phyloP scores from a whole-genome alignment of 2,329 filamentous ascomycete species.

The Alternaria consortialis region DNA sequence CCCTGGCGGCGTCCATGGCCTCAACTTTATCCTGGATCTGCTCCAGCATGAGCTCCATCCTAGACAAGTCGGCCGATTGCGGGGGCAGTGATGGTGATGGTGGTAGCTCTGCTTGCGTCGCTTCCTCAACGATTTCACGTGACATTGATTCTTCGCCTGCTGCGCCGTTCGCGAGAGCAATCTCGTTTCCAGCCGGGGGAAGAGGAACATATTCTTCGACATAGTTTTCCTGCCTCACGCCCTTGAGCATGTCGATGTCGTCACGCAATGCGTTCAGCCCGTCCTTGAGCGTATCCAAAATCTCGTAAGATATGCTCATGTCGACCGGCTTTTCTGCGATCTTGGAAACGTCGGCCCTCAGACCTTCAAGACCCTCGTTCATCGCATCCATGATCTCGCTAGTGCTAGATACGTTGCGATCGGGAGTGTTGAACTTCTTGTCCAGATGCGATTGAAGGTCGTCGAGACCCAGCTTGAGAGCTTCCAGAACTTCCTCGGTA shows the following conservation, averaged over 20 bases:
- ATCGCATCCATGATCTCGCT: constrained; percentile 69
- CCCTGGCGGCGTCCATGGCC: constrained; percentile 68
- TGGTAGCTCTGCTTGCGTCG: constrained; percentile 50
- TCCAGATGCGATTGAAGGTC: constrained; percentile 60
- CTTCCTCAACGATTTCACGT: constrained; percentile 39
- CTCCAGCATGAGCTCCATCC: constrained; percentile 82
- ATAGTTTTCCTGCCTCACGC: constrained; percentile 45
- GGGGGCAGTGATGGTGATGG: constrained; percentile 53
- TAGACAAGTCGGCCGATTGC: constrained; percentile 71
- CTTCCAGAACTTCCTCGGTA: constrained; percentile 60
- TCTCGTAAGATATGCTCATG: constrained; percentile 86
- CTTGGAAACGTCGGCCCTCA: constrained; percentile 78
- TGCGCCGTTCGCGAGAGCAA: constrained; percentile 61
- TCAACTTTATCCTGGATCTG: constrained; percentile 88
- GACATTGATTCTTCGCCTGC: constrained; percentile 53
- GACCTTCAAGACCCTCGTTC: constrained; percentile 74
- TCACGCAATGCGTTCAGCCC: constrained; percentile 77
- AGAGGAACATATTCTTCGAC: constrained; percentile 49
- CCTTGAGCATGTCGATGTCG: constrained; percentile 82
- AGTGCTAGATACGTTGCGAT: constrained; percentile 63
- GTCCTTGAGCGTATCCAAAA: constrained; percentile 85
- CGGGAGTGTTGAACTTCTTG: constrained; percentile 63
- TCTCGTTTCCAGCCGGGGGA: constrained; percentile 57
- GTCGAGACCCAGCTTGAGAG: constrained; percentile 59
- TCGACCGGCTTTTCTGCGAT: constrained; percentile 82